These are phyloP conservation scores for Saccharomyces mikatae DNA, from an alignment of 805 yeast genomes.

Conservation along the genomic window DNA sequence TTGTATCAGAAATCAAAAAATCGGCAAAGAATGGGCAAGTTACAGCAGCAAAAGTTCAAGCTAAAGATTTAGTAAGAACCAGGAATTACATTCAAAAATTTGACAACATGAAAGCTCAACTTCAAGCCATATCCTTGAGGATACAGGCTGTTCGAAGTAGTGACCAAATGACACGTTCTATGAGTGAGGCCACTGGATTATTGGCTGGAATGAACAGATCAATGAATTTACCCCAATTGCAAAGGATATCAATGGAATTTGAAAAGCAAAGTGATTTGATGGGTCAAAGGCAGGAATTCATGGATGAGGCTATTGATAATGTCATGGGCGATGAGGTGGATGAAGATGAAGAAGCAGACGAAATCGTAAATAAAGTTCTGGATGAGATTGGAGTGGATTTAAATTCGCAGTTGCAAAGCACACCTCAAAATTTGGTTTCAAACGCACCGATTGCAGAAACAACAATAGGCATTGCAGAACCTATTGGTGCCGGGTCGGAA, in stretches of 20 bases:
- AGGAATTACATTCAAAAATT: constrained; percentile 75
- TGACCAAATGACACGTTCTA: constrained; percentile 89
- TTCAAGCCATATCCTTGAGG: constrained; percentile 88
- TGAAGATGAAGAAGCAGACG: constrained; percentile 86
- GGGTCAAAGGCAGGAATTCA: constrained; percentile 98
- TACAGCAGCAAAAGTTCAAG: constrained; percentile 87
- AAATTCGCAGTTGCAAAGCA: constrained; percentile 38
- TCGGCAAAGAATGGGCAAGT: constrained; percentile 87
- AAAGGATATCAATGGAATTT: constrained; percentile 88
- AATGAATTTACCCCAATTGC: constrained; percentile 85
- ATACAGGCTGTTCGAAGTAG: constrained; percentile 87
- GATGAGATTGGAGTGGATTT: constrained; percentile 95
- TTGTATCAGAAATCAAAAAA: constrained; percentile 77
- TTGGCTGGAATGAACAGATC: constrained; percentile 80
- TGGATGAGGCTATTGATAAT: constrained; percentile 97
- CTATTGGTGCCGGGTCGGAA: constrained; percentile 34
- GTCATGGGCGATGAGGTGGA: constrained; percentile 87
- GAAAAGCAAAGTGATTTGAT: constrained; percentile 89
- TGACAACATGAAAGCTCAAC: constrained; percentile 85
- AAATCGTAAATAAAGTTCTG: constrained; percentile 79
- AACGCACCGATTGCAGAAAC: constrained; percentile 14
- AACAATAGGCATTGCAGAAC: constrained; percentile 11
- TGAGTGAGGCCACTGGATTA: constrained; percentile 86
- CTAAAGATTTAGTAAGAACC: constrained; percentile 88
- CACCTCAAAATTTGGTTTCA: constrained; percentile 34